Percentiles rank a stretch among this genome's conserved stretches.
These are phyloP conservation scores for Trichophyton benhamiae DNA, from an alignment of 2,329 filamentous ascomycete species.

Conservation along the genomic window DNA sequence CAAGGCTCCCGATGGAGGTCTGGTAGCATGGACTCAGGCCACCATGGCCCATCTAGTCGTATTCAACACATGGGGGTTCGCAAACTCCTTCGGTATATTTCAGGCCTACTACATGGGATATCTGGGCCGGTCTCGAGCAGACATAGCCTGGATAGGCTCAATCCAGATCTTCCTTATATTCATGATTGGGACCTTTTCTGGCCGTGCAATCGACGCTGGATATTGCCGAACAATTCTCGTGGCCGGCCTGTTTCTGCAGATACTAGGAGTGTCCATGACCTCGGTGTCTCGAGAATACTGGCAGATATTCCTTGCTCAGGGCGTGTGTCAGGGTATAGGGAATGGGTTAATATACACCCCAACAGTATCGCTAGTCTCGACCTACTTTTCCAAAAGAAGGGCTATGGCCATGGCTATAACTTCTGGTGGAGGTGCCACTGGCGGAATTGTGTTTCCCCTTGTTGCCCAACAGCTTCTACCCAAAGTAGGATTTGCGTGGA, in stretches of 20 bases:
- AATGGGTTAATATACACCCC: constrained; percentile 44
- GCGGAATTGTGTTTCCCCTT: constrained; percentile 52
- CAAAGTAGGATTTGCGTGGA: constrained; percentile 51
- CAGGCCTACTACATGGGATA: constrained; percentile 40
- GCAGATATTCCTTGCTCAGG: constrained; percentile 41
- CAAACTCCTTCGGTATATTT: constrained; percentile 44
- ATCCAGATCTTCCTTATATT: constrained; percentile 42
- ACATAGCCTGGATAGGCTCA: constrained; percentile 42
- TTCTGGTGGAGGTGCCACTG: constrained; percentile 48
- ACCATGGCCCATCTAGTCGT: constrained; percentile 42
- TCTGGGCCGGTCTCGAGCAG: constrained; percentile 33
- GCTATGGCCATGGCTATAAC: constrained; percentile 48
- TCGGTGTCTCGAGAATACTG: constrained; percentile 37
- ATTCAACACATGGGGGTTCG: constrained; percentile 46
- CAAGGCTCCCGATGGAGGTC: constrained; percentile 38
- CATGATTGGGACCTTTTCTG: constrained; percentile 39
- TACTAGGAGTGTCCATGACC: constrained; percentile 42
- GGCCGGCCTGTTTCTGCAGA: constrained; percentile 33
- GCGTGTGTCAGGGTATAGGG: constrained; percentile 46
- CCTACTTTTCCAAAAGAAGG: constrained; percentile 47
- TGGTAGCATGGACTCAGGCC: constrained; percentile 44
- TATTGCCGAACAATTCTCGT: constrained; percentile 28
- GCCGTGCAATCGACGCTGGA: constrained; percentile 41
- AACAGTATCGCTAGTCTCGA: constrained; percentile 42
- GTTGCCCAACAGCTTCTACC: constrained; percentile 46